Evolutionary conservation across 176 grass and related monocot genomes (phyloP), one percentile per base, ranked within the genome.

Genomic region (Zoysia japonica): DNA sequence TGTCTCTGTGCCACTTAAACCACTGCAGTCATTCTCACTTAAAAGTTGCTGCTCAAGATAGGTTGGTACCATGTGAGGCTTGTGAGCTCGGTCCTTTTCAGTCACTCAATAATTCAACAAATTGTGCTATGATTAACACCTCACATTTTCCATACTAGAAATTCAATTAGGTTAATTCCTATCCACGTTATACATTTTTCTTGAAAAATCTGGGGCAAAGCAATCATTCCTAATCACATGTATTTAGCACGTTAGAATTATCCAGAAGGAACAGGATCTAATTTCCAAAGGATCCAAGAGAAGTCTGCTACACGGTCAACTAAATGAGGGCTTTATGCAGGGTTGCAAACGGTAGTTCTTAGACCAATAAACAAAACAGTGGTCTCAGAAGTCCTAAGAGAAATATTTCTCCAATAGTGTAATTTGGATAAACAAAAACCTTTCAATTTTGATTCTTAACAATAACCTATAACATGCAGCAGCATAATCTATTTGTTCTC

Each of bases 21-120:
- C 61, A 60, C 67, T 67, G 50, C 35, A 60, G 61, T 80, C 76
- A 6, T 85, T 72, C 47, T 80, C 84, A 80, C 67, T 42, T 42
- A 5, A 50, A 86, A 73, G 68, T 73, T 73, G 77, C 52, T 80
- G 5, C 51, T 35, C 49, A 86, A 68, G 54, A 28, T 49, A 68
- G 61, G 77, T 86, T 57, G 61, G 77, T 86, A 67, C 28, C 76
- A 73, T 59, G 69, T 73, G 69, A 28, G 28, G 28, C 28, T 28
- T 28, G 28, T 0, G 28, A 74, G 15, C 28, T 62, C 49, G 42
- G 77, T 74, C 84, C 16, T 86, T 80, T 86, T 80, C 76, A 74
- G 38, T 68, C 60, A 53, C 42, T 79, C 46, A 79, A 73, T 57
- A 70, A 74, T 60, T 49, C 51, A 80, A 68, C 69, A 80, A 68